A percentile compares a stretch with the other conserved stretches of the same genome.
Evolutionary conservation across 768 basidiomycete genomes (phyloP).

Genomic region (Paxillus involutus): DNA sequence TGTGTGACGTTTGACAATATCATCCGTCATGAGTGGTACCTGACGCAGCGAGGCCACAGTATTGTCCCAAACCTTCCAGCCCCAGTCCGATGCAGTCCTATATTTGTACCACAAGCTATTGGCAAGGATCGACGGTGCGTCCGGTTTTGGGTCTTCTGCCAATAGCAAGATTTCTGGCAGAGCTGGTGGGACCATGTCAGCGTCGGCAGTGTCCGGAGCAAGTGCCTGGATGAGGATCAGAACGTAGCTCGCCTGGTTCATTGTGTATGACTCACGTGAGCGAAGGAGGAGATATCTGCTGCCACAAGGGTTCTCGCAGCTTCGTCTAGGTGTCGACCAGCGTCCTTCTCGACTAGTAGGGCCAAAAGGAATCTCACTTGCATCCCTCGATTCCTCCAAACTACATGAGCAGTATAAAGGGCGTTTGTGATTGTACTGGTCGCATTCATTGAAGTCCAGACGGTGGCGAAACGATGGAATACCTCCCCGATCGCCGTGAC

Average conservation of each 20-base stretch:
- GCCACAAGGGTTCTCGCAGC: conserved; percentile 58
- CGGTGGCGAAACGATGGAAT: conserved; percentile 65
- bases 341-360: conserved; percentile 65
- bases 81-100: conserved; percentile 70
- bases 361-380: conserved; percentile 66
- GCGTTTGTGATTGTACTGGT: conserved; percentile 54
- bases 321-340: conserved; percentile 52
- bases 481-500: conserved; percentile 67
- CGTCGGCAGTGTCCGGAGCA: conserved; percentile 35
- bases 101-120: conserved; percentile 84
- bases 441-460: conserved; percentile 79
- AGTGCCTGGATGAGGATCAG: conserved; percentile 34
- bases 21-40: conserved; percentile 55
- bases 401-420: conserved; percentile 60
- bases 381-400: conserved; percentile 62
- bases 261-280: conserved; percentile 45
- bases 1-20: conserved; percentile 43
- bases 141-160: conserved; percentile 54
- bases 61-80: conserved; percentile 84
- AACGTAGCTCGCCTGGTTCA: not conserved
- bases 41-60: conserved; percentile 73
- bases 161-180: conserved; percentile 68
- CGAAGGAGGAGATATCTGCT: conserved; percentile 60
- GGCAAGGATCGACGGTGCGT: conserved; percentile 69
- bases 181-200: conserved; percentile 35